Percentiles rank a stretch among this genome's conserved stretches.
Evolutionary conservation across 805 yeast species (phyloP).

Genomic region (Brettanomyces nanus): DNA sequence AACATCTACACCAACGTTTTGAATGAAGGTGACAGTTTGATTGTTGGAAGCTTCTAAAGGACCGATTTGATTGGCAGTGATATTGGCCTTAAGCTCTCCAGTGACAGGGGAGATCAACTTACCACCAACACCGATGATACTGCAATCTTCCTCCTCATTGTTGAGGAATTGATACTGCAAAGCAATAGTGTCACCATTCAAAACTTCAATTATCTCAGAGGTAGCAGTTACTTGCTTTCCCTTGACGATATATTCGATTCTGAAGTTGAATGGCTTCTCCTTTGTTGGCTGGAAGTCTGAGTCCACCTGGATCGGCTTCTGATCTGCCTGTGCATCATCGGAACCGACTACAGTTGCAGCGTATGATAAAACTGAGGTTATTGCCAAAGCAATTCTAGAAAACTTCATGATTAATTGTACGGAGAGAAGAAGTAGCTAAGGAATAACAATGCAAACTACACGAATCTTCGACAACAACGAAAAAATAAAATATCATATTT

Average conservation of each 20-base stretch:
- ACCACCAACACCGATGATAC: slow-evolving; percentile 66
- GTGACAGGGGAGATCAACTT: slow-evolving; percentile 46
- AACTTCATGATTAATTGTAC: slow-evolving; percentile 21
- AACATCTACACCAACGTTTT: slow-evolving; percentile 51
- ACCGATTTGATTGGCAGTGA: slow-evolving; percentile 58
- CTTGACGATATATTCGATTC: slow-evolving; percentile 38
- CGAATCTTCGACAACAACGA: background rate
- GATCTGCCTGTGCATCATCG: background rate
- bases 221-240: slow-evolving; percentile 31
- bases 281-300: slow-evolving; percentile 25
- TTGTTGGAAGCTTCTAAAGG: slow-evolving; percentile 48
- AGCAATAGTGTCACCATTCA: slow-evolving; percentile 45
- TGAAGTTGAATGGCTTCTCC: slow-evolving; percentile 35
- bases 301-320: slow-evolving; percentile 3
- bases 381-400: slow-evolving; percentile 11
- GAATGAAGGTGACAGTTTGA: slow-evolving; percentile 41
- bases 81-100: slow-evolving; percentile 45
- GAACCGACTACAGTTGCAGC: slow-evolving; percentile 3
- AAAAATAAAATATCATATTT: too few species aligned
- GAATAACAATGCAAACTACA: too few species aligned
- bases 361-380: slow-evolving; percentile 8
- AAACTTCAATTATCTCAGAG: slow-evolving; percentile 33
- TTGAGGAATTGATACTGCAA: slow-evolving; percentile 46
- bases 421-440: too few species aligned
- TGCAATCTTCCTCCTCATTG: slow-evolving; percentile 40